Evolutionary conservation across 2,329 filamentous ascomycete species (phyloP), one percentile per base, ranked within the genome.

Genomic region (Orbilia brochopaga): DNA sequence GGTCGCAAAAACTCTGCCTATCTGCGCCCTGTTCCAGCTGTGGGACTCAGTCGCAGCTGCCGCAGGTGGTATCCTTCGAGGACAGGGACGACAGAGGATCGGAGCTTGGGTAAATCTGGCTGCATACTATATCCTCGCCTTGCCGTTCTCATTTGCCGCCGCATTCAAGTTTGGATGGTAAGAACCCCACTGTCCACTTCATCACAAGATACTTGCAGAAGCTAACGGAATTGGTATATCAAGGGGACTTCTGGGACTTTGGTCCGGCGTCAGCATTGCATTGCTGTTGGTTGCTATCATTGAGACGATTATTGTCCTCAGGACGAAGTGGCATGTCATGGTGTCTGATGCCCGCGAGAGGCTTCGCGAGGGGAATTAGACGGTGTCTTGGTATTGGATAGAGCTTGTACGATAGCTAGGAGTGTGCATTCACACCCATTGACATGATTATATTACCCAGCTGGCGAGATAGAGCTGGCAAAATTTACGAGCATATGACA

Each of bases 81-180:
- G 93, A 11, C 85, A 97, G 15, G 94, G 94, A 1, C 86, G 90
- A 66, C 93, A 97, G 79, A 88, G 91, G 74, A 87, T 97, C 64
- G 93, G 93, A 11, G 92, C 93, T 0, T 96, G 93, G 76, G 88
- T 92, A 6, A 95, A 94, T 77, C 81, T 97, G 1, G 86, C 91
- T 55, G 88, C 88, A 21, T 97, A 97, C 81, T 99, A 97, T 79
- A 81, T 85, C 17, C 84, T 97, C 24, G 93, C 91, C 0, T 83
- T 97, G 79, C 93, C 94, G 0, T 86, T 96, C 35, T 91, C 88
- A 42, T 89, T 97, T 75, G 86, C 85, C 2, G 86, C 89, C 0
- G 89, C 88, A 0, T 96, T 97, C 78, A 88, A 87, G 0, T 81
- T 92, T 2, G 83, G 83, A 19, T 95, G 90, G 91, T 72, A 65